A percentile compares a stretch with the other conserved stretches of the same genome.
Conservation (phyloP, 129 eudicot species). For the Daucus carota region DH1_v3.0 NC_030384.2:31792501-31793000, state of each 20-base stretch:
- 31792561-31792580: constrained; percentile 45
- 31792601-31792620: constrained; percentile 69
- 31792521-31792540: background rate
- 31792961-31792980: background rate
- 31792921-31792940: background rate
- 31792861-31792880: too few relatives aligned
- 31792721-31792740: background rate
- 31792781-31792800: background rate
- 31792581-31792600: constrained; percentile 77
- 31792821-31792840: background rate
- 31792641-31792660: constrained; percentile 52
- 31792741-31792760: background rate
- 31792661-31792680: background rate
- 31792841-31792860: too few relatives aligned
- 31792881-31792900: background rate
- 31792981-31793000: background rate
- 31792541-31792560: background rate
- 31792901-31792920: background rate
- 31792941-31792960: background rate
- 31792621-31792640: constrained; percentile 59
- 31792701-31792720: background rate
- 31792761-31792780: background rate
- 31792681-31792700: background rate
- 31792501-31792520: background rate
- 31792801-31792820: background rate